These are phyloP conservation scores for Hypsizygus ulmarius DNA, from an alignment of 1,284 basidiomycete species.

Conservation along the genomic window DNA sequence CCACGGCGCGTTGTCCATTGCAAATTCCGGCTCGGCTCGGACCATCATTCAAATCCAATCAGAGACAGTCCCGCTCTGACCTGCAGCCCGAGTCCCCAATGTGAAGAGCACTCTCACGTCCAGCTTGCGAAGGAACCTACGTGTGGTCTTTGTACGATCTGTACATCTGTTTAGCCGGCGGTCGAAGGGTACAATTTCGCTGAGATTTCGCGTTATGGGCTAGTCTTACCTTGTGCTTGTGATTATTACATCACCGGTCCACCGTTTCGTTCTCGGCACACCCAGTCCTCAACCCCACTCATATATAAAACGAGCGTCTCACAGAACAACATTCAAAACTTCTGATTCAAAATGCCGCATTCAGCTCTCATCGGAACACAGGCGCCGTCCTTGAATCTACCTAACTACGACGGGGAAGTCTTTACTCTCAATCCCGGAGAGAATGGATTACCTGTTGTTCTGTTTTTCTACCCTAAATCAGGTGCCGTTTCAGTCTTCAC, in stretches of 20 bases:
- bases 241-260: no score
- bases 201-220: slow-evolving; percentile 6
- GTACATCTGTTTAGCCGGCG: no score
- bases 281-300: no score
- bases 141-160: no score
- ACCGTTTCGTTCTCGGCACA: no score
- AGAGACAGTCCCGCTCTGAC: no score
- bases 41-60: no score
- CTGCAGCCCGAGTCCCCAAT: no score
- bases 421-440: slow-evolving; percentile 37
- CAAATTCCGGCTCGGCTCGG: no score
- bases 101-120: no score
- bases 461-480: slow-evolving; percentile 77
- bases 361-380: slow-evolving; percentile 39
- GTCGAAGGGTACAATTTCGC: neutral
- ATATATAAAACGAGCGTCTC: neutral
- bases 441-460: slow-evolving; percentile 41
- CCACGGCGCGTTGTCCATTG: no score
- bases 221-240: neutral
- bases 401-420: slow-evolving; percentile 37
- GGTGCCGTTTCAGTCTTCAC: slow-evolving; percentile 28
- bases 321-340: neutral
- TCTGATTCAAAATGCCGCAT: slow-evolving; percentile 31
- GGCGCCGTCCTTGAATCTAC: slow-evolving; percentile 41
- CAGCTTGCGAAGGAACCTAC: no score